Evolutionary conservation across 805 yeast species (phyloP), one percentile per base, ranked within the genome.

Genomic region (Wickerhamomyces canadensis): DNA sequence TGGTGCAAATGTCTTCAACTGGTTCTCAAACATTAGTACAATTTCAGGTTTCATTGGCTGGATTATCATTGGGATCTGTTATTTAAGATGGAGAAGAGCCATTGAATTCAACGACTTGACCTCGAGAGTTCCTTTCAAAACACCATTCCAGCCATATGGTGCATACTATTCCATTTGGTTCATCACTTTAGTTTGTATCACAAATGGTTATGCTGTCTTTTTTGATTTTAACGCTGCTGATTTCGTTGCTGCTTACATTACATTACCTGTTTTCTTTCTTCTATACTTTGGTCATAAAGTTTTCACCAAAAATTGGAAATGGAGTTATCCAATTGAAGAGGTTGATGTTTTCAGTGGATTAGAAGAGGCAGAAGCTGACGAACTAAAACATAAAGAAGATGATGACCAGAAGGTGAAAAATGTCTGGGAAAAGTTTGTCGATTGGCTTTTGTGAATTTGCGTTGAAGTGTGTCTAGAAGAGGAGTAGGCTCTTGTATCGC

Each of bases 1-100:
- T 14, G 66, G 88, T 6, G 64, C 76, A 15, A 69, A 70, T 23
- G 70, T 82, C 19, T 84, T 84, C 67, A 66, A 59, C 35, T 82
- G 83, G 62, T 80, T 85, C 52, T 84, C 84, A 41, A 84, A 81
- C 55, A 80, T 83, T 37, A 86, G 80, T 40, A 78, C 91, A 30
- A 78, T 84, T 46, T 76, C 83, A 37, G 91, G 91, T 45, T 69
- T 84, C 47, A 62, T 84, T 49, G 81, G 86, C 43, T 84, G 91
- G 89, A 65, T 79, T 32, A 72, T 84, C 38, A 79, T 83, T 51
- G 68, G 80, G 44, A 65, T 79, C 42, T 74, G 83, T 30, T 85
- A 78, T 62, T 62, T 84, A 38, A 71, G 76, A 50, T 84, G 83
- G 64, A 76, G 84, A 61, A 74, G 72, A 51, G 89, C 85, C 11